Percentiles rank a stretch among this genome's conserved stretches.
Conservation (phyloP, 73 alveolate species). For the Stentor roeselii region DNA sequence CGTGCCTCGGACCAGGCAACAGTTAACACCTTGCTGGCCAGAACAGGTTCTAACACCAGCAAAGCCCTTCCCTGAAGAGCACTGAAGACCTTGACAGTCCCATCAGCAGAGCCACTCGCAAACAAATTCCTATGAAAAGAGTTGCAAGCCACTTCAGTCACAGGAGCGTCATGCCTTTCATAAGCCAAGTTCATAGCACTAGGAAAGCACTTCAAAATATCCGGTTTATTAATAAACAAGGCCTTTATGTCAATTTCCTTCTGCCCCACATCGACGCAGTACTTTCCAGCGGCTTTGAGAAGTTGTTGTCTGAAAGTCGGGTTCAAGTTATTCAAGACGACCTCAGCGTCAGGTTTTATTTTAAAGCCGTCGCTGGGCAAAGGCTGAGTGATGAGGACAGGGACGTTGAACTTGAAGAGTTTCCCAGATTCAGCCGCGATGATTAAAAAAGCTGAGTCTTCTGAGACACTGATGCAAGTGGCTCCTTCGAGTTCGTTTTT, state of each 20-base stretch:
- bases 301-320: slow-evolving; percentile 38
- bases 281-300: slow-evolving; percentile 51
- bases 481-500: slow-evolving; percentile 55
- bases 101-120: slow-evolving; percentile 51
- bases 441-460: slow-evolving; percentile 37
- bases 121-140: slow-evolving; percentile 51
- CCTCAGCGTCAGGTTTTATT: slow-evolving; percentile 49
- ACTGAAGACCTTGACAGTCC: slow-evolving; percentile 41
- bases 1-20: slow-evolving; percentile 53
- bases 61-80: slow-evolving; percentile 31
- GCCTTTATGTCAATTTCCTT: slow-evolving; percentile 53
- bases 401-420: slow-evolving; percentile 40
- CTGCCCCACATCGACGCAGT: slow-evolving; percentile 48
- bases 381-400: slow-evolving; percentile 35
- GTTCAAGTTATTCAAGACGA: slow-evolving; percentile 36
- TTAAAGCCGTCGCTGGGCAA: slow-evolving; percentile 34
- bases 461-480: slow-evolving; percentile 40
- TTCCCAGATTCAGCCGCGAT: slow-evolving; percentile 60
- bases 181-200: slow-evolving; percentile 49
- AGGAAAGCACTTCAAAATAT: slow-evolving; percentile 37
- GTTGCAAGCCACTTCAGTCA: slow-evolving; percentile 34
- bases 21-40: slow-evolving; percentile 34
- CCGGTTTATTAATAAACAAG: slow-evolving; percentile 56
- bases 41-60: slow-evolving; percentile 48
- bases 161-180: slow-evolving; percentile 60